A percentile compares a stretch with the other conserved stretches of the same genome.
Conservation (phyloP, 371 early-diverging fungal genomes). For the Syncephalis plumigaleata region DNA sequence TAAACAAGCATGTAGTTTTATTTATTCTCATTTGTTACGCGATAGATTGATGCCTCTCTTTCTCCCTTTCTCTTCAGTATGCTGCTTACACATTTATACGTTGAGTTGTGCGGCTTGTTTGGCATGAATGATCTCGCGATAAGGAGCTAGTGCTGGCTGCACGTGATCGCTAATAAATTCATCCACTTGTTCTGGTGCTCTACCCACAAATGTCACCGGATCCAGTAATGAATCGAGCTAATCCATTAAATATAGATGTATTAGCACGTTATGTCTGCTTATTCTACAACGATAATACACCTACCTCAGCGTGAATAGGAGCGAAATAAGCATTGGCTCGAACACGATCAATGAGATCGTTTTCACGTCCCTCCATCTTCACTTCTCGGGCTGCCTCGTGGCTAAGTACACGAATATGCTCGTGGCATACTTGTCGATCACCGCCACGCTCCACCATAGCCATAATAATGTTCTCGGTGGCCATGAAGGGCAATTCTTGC, state of each 20-base stretch:
- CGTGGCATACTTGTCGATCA: constrained; percentile 92
- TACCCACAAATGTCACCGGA: constrained; percentile 84
- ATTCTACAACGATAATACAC: neutral
- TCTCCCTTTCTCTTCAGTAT: no score
- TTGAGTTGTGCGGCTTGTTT: neutral
- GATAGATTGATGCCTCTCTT: no score
- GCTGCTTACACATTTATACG: no score
- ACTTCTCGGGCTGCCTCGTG: constrained; percentile 86
- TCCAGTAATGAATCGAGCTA: constrained; percentile 65
- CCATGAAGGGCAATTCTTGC: constrained; percentile 97
- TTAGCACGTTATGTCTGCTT: neutral
- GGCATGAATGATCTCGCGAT: constrained; percentile 6
- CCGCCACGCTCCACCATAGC: constrained; percentile 95
- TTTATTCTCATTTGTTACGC: no score
- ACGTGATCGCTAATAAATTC: constrained; percentile 71
- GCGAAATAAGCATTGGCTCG: constrained; percentile 68
- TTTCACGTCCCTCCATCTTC: constrained; percentile 84
- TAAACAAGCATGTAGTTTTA: no score
- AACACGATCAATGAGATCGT: constrained; percentile 88
- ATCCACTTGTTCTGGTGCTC: constrained; percentile 89
- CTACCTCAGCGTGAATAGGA: constrained; percentile 31
- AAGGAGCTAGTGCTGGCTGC: constrained; percentile 68
- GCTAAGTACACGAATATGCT: constrained; percentile 86
- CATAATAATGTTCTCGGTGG: constrained; percentile 98
- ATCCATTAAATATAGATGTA: constrained; percentile 1